phyloP scores from a whole-genome alignment of 78 protist genomes.

The Dictyostelium capitatum region DNA sequence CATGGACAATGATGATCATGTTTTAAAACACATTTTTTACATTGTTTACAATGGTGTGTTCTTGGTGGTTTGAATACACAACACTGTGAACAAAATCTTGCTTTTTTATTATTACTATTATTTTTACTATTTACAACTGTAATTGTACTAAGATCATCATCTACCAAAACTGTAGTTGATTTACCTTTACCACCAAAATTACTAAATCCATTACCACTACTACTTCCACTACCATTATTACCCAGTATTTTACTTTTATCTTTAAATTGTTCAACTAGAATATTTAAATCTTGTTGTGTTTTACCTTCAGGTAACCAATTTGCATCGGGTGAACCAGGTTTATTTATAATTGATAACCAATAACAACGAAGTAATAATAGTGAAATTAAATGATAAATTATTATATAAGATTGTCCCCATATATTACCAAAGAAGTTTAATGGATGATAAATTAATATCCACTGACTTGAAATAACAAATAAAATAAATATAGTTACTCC shows the following conservation, averaged over 20 bases:
- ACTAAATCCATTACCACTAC: background rate
- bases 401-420: constrained; percentile 14
- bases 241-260: background rate
- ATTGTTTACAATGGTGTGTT: constrained; percentile 92
- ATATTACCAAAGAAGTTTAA: background rate
- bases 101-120: background rate
- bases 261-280: constrained; percentile 11
- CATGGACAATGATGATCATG: constrained; percentile 97
- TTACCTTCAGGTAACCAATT: constrained; percentile 49
- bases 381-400: constrained; percentile 2
- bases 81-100: constrained; percentile 46
- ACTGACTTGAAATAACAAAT: constrained; percentile 16
- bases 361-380: background rate
- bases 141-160: constrained; percentile 13
- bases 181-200: background rate
- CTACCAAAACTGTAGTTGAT: constrained; percentile 7
- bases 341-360: background rate
- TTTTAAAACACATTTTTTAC: constrained; percentile 89
- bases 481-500: constrained; percentile 2
- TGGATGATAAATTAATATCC: constrained; percentile 33
- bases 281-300: constrained; percentile 13
- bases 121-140: constrained; percentile 5
- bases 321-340: constrained; percentile 1
- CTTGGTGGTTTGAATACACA: constrained; percentile 79
- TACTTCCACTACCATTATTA: background rate